Percentiles rank a stretch among this genome's conserved stretches.
Conservation (phyloP, 768 basidiomycete species). For the Panaeolus papilionaceus region DNA sequence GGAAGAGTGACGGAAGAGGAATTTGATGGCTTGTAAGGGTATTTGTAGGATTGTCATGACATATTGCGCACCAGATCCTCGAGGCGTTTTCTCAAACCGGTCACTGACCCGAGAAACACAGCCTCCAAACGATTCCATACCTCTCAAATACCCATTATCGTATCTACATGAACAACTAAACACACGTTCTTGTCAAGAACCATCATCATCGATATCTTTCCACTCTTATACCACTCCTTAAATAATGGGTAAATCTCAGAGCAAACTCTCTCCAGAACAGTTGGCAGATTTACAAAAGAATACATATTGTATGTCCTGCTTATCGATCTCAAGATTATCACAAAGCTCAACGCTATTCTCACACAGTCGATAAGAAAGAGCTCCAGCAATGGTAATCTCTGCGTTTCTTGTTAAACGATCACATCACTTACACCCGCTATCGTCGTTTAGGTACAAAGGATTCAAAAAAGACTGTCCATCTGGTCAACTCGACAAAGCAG, state of each 20-base stretch:
- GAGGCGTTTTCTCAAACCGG: conserved; percentile 21
- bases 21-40: conserved; percentile 17
- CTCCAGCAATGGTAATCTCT: conserved; percentile 85
- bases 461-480: conserved; percentile 99
- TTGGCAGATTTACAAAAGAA: conserved; percentile 95
- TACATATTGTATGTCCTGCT: conserved; percentile 82
- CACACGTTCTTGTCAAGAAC: conserved; percentile 26
- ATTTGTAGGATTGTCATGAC: conserved; percentile 19
- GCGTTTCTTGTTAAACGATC: not conserved
- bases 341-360: conserved; percentile 19
- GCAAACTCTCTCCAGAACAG: conserved; percentile 93
- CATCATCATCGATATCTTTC: conserved; percentile 28
- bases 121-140: conserved; percentile 15
- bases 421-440: conserved; percentile 21
- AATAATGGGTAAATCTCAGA: conserved; percentile 95
- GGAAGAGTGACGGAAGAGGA: conserved; percentile 35
- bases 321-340: conserved; percentile 23
- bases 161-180: conserved; percentile 3
- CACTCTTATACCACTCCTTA: conserved; percentile 34
- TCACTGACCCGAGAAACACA: conserved; percentile 20
- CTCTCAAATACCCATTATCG: conserved; percentile 5
- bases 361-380: conserved; percentile 92
- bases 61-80: conserved; percentile 18
- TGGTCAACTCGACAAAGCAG: conserved; percentile 93
- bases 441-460: conserved; percentile 87